Percentiles rank a stretch among this genome's conserved stretches.
Conservation (phyloP, 441 rosid genomes). For the Biscutella laevigata region DNA sequence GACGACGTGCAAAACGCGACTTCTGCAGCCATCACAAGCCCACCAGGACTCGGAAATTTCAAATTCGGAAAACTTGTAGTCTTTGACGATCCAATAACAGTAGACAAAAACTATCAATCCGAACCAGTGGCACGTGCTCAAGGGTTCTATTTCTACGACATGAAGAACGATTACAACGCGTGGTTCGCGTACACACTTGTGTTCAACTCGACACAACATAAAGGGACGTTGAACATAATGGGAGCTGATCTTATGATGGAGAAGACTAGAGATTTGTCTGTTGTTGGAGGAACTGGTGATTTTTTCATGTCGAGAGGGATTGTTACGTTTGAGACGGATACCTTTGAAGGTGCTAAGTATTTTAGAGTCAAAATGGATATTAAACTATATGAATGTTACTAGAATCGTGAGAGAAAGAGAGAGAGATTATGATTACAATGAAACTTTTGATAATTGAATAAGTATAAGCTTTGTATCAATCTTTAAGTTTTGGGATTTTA, state of each 20-base stretch:
- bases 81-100: conserved; percentile 67
- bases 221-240: conserved; percentile 57
- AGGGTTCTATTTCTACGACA: conserved; percentile 68
- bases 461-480: neutral
- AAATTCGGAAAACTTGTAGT: conserved; percentile 59
- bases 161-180: conserved; percentile 58
- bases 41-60: conserved; percentile 37
- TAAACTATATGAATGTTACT: conserved; percentile 61
- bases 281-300: conserved; percentile 80
- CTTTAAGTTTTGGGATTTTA: neutral
- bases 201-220: conserved; percentile 50
- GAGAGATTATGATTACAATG: neutral
- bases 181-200: conserved; percentile 70
- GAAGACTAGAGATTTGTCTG: conserved; percentile 67
- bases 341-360: conserved; percentile 67
- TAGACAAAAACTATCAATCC: conserved; percentile 54
- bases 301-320: conserved; percentile 76
- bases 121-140: conserved; percentile 64
- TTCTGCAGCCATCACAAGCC: conserved; percentile 54
- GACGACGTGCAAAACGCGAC: conserved; percentile 57
- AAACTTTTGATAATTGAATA: neutral
- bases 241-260: conserved; percentile 79
- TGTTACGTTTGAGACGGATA: conserved; percentile 69
- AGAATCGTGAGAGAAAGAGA: neutral
- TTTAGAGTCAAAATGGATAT: conserved; percentile 58